Percentiles rank a stretch among this genome's conserved stretches.
Evolutionary conservation across 179 eudicot species (phyloP).

Genomic region (Spinacia oleracea): DNA sequence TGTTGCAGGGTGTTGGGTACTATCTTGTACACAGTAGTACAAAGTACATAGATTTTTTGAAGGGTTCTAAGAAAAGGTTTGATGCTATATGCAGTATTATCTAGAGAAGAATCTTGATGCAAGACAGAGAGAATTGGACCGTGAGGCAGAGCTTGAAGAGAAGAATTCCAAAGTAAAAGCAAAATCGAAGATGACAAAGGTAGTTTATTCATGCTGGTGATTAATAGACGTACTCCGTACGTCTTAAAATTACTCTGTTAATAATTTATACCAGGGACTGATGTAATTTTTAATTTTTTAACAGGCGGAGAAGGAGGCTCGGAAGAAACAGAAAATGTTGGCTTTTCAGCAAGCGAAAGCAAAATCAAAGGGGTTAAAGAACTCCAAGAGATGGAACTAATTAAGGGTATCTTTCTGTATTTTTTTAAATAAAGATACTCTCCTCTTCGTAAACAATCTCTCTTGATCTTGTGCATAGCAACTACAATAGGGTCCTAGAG

Average conservation of each 20-base stretch:
- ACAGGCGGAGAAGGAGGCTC: constrained; percentile 91
- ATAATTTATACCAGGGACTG: constrained; percentile 3
- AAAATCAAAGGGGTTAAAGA: constrained; percentile 69
- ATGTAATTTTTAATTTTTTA: constrained; percentile 4
- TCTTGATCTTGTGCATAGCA: constrained; percentile 28
- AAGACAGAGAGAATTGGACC: constrained; percentile 70
- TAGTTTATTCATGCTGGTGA: constrained; percentile 22
- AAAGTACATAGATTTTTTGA: not conserved
- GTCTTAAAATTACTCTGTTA: not conserved
- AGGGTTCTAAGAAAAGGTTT: not conserved
- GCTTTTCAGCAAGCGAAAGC: constrained; percentile 90
- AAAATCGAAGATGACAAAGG: constrained; percentile 97
- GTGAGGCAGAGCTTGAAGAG: constrained; percentile 88
- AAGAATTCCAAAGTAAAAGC: constrained; percentile 86
- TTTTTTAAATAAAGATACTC: constrained; percentile 25
- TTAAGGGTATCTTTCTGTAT: constrained; percentile 32
- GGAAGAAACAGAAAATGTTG: constrained; percentile 85
- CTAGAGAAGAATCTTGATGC: constrained; percentile 95
- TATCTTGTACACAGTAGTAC: not conserved
- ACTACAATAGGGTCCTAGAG: constrained; percentile 6
- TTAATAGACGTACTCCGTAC: too few relatives aligned
- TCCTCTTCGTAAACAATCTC: constrained; percentile 1
- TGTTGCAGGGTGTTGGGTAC: not conserved
- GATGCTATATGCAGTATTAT: constrained; percentile 58
- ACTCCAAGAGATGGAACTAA: constrained; percentile 93